A percentile compares a stretch with the other conserved stretches of the same genome.
Conservation (phyloP, 306 rosid genomes). For the Sicyos edulis region DNA sequence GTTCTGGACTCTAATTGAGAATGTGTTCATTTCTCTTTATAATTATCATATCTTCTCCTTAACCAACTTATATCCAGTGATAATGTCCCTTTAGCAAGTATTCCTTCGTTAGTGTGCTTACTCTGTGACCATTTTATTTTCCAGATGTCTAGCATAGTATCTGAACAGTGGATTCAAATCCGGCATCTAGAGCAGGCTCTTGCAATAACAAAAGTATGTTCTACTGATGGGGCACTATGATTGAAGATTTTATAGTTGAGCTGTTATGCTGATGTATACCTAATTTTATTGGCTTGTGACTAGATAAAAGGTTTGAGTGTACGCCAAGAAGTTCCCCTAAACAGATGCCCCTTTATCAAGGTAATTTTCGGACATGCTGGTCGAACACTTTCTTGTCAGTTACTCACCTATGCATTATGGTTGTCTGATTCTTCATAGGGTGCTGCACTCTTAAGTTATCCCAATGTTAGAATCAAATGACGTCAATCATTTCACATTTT, state of each 20-base stretch:
- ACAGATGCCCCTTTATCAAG: slow-evolving; percentile 63
- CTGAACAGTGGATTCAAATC: slow-evolving; percentile 84
- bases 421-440: neutral
- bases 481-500: neutral
- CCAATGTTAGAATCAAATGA: neutral
- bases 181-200: slow-evolving; percentile 98
- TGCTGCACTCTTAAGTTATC: neutral
- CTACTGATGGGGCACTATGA: slow-evolving; percentile 6
- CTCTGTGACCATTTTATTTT: slow-evolving; percentile 23
- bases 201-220: slow-evolving; percentile 54
- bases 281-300: slow-evolving; percentile 24
- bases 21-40: slow-evolving; percentile 3
- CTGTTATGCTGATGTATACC: slow-evolving; percentile 2
- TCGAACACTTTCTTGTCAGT: neutral
- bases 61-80: neutral
- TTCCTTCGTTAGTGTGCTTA: slow-evolving; percentile 8
- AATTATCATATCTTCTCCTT: slow-evolving; percentile 4
- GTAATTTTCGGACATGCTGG: slow-evolving; percentile 29
- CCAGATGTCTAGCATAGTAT: slow-evolving; percentile 66
- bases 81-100: neutral
- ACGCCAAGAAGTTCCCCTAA: slow-evolving; percentile 32
- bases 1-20: slow-evolving; percentile 11
- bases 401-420: neutral
- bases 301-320: slow-evolving; percentile 51
- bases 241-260: neutral